These are phyloP conservation scores for Pseudocercospora crystallina DNA, from an alignment of 2,329 filamentous ascomycete species.

Conservation along the genomic window DNA sequence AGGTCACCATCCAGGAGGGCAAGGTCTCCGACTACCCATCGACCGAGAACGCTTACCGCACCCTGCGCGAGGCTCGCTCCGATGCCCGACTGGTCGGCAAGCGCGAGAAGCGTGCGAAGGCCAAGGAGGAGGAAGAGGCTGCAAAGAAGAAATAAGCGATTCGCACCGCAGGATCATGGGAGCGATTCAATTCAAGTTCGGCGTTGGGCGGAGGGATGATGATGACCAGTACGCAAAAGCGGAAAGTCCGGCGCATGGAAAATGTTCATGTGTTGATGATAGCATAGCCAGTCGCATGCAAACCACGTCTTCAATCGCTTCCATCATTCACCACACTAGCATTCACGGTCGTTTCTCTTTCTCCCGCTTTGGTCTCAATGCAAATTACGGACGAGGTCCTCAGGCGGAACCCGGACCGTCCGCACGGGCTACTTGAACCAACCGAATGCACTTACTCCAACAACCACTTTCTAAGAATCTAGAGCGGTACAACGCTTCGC, in stretches of 20 bases:
- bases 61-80: slow-evolving; percentile 79
- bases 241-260: slow-evolving; percentile 25
- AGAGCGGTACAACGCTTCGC: no score
- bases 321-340: background rate
- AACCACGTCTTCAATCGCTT: slow-evolving; percentile 26
- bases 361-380: no score
- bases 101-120: slow-evolving; percentile 90
- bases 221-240: slow-evolving; percentile 19
- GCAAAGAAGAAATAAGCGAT: slow-evolving; percentile 73
- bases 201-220: slow-evolving; percentile 22
- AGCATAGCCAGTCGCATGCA: slow-evolving; percentile 26
- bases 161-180: slow-evolving; percentile 9
- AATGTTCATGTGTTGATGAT: slow-evolving; percentile 19
- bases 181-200: slow-evolving; percentile 26
- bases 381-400: no score
- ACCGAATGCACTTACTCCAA: no score
- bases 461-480: no score
- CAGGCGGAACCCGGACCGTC: no score
- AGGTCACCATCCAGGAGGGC: slow-evolving; percentile 74
- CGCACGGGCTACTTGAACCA: no score
- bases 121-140: slow-evolving; percentile 78
- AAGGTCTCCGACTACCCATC: slow-evolving; percentile 68
- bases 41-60: slow-evolving; percentile 83
- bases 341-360: no score
- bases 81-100: slow-evolving; percentile 78